Base-by-base conservation (phyloP, 768 basidiomycete genomes). In the Boletus rubropictus region DNA sequence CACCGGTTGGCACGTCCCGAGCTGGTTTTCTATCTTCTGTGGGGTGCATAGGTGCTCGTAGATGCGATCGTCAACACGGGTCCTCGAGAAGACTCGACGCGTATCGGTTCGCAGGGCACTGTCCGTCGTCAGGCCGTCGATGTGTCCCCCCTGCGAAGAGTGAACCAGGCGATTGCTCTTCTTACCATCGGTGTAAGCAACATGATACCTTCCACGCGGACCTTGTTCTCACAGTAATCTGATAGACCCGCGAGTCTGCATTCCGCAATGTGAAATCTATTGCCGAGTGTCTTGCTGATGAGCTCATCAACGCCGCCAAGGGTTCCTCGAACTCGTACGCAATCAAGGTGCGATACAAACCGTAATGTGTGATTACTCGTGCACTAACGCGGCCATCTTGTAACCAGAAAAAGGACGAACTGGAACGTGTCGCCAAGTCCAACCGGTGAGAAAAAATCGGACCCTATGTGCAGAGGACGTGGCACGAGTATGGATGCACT, bases 201-300 rank as follows among this genome's bases (percentile, higher is more conserved):
- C 22, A 7, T 20, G 7, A 33, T 37, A 6, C 1, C 15, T 14
- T 3, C 3, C 5, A 15, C 9, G 5, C 47, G 10, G 40, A 31
- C 12, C 33, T 27, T 14, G 18, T 47, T 44, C 48, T 48, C 37
- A 54, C 42, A 25, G 29, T 11, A 27, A 29, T 39, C 38, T 18
- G 50, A 22, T 58, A 96, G 92, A 96, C 95, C 54, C 96, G 96
- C 66, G 96, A 99, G 74, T 97, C 95, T 38, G 93, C 96, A 44
- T 99, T 99, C 92, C 91, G 96, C 73, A 99, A 99, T 76, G 90
- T 97, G 63, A 99, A 99, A 74, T 96, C 93, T 51, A 87, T 99
- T 61, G 93, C 96, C 51, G 95, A 98, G 76, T 97, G 95, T 74
- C 81, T 98, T 44, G 95, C 96, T 51, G 96, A 98, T 69, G 96